phyloP scores from a whole-genome alignment of 441 rosid genomes.

The Biscutella laevigata region DNA sequence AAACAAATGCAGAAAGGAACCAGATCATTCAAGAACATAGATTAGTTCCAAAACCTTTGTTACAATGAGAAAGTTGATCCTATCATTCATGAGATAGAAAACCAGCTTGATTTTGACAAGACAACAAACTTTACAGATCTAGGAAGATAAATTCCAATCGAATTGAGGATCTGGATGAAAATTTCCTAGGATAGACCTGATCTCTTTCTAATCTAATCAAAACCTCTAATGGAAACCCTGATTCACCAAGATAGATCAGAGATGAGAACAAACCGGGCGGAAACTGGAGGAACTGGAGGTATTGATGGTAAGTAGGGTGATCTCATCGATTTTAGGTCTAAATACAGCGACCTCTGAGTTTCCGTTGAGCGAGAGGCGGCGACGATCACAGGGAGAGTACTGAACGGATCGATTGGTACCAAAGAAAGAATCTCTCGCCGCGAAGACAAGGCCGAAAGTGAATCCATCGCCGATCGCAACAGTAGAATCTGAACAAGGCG shows the following conservation, averaged over 20 bases:
- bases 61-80: not conserved
- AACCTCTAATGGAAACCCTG: too few relatives aligned
- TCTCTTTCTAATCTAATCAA: too few relatives aligned
- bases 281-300: constrained; percentile 44
- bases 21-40: not conserved
- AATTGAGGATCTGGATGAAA: not conserved
- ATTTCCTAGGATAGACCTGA: too few relatives aligned
- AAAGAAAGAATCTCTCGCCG: constrained; percentile 43
- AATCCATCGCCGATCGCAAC: constrained; percentile 62
- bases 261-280: constrained; percentile 49
- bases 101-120: constrained; percentile 4
- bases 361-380: constrained; percentile 46
- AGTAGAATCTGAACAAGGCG: constrained; percentile 68
- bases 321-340: constrained; percentile 93
- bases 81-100: too few relatives aligned
- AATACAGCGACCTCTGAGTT: constrained; percentile 60
- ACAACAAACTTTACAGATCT: constrained; percentile 19
- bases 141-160: not conserved
- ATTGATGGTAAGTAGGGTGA: constrained; percentile 85
- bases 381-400: constrained; percentile 77
- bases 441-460: constrained; percentile 72
- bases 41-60: not conserved
- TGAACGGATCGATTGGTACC: constrained; percentile 36
- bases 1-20: too few relatives aligned
- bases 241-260: not conserved